These are phyloP conservation scores for Monosporascus sp. DNA, from an alignment of 2,329 filamentous ascomycete species.

Conservation along the genomic window DNA sequence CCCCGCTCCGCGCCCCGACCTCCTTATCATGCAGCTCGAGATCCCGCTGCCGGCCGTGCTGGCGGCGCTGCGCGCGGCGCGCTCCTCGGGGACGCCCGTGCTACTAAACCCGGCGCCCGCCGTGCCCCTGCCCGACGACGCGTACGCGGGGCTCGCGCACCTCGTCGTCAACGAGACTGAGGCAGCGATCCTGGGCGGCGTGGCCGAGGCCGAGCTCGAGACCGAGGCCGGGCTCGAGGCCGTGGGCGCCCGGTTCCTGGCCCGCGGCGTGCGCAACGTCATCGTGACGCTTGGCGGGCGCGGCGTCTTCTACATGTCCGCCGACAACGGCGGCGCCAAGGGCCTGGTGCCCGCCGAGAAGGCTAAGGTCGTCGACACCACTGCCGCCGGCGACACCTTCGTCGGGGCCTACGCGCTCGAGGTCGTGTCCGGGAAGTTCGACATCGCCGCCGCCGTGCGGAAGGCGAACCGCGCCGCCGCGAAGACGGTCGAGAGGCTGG, in stretches of 20 bases:
- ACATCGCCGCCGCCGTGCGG: conserved; percentile 54
- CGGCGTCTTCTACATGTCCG: conserved; percentile 64
- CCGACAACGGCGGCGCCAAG: conserved; percentile 29
- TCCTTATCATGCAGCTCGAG: conserved; percentile 75
- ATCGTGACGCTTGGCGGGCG: conserved; percentile 79
- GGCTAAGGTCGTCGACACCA: conserved; percentile 82
- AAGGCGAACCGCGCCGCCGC: conserved; percentile 59
- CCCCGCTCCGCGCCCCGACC: conserved; percentile 39
- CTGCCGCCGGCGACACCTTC: conserved; percentile 91
- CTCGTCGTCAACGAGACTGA: conserved; percentile 90
- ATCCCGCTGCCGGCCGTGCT: conserved; percentile 64
- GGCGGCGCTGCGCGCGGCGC: conserved; percentile 50
- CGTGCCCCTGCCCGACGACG: conserved; percentile 57
- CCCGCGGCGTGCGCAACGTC: conserved; percentile 66
- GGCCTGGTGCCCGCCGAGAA: conserved; percentile 59
- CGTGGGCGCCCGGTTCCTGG: conserved; percentile 57
- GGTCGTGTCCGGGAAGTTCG: conserved; percentile 50
- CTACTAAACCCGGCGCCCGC: conserved; percentile 86
- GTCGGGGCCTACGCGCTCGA: conserved; percentile 80
- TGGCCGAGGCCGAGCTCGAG: conserved; percentile 44
- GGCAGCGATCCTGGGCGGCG: conserved; percentile 65
- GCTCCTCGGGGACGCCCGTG: conserved; percentile 49
- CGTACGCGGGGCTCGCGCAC: conserved; percentile 65
- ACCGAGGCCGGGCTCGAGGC: conserved; percentile 35
- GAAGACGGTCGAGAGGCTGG: conserved; percentile 59